Conservation (phyloP, 768 basidiomycete genomes). For the Myochromella boudieri region DNA sequence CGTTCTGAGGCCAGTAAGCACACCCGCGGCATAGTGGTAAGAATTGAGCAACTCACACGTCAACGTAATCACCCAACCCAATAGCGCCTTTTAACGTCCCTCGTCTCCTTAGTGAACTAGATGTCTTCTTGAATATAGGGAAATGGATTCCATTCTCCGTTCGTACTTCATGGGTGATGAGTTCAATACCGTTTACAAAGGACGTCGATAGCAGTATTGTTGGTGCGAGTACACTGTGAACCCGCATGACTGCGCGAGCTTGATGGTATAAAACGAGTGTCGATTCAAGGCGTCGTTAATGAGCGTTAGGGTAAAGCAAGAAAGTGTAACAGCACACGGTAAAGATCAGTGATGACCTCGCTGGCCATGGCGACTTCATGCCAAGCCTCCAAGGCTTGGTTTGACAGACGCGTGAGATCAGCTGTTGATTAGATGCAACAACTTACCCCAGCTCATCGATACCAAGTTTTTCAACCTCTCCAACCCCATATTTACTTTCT, state of each 20-base stretch:
- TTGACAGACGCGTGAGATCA: background rate
- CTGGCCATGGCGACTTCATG: conserved; percentile 6
- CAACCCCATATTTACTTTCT: background rate
- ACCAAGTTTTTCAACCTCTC: background rate
- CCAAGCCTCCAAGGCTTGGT: conserved; percentile 6
- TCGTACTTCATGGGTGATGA: conserved; percentile 8
- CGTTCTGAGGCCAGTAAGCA: conserved; percentile 37
- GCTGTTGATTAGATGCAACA: background rate
- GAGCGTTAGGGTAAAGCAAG: background rate
- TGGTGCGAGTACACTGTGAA: conserved; percentile 2
- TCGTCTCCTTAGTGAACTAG: conserved; percentile 22
- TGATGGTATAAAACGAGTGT: background rate
- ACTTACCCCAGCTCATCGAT: too few species aligned
- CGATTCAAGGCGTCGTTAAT: conserved; percentile 1
- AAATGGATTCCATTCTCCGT: conserved; percentile 36
- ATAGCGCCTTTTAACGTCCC: conserved; percentile 37
- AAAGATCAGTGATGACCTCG: background rate
- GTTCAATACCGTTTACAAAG: background rate
- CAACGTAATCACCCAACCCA: conserved; percentile 60
- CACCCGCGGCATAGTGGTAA: background rate
- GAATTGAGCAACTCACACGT: conserved; percentile 48
- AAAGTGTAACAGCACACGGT: conserved; percentile 2
- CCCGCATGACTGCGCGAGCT: conserved; percentile 7
- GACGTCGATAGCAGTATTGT: conserved; percentile 6
- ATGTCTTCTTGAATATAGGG: conserved; percentile 30